phyloP scores from a whole-genome alignment of 805 yeast genomes.

The Wickerhamomyces subpelliculosus region DNA sequence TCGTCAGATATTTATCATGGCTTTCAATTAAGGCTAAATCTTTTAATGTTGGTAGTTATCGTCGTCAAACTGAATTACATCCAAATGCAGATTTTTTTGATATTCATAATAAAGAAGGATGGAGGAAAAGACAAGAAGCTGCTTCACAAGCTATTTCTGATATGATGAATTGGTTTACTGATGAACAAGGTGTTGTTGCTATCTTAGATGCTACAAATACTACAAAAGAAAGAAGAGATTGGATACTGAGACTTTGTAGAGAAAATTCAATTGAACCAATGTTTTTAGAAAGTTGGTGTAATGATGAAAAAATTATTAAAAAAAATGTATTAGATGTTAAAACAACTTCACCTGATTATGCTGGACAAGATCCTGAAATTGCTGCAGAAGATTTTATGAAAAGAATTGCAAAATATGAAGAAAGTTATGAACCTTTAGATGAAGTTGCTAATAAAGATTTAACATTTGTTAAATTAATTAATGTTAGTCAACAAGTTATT shows the following conservation, averaged over 20 bases:
- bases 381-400: conserved; percentile 68
- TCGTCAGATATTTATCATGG: conserved; percentile 91
- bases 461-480: conserved; percentile 82
- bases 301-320: conserved; percentile 69
- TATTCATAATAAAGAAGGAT: conserved; percentile 57
- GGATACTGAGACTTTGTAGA: conserved; percentile 54
- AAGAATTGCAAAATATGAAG: conserved; percentile 69
- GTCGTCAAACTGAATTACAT: conserved; percentile 57
- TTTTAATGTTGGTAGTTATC: conserved; percentile 83
- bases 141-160: conserved; percentile 67
- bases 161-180: conserved; percentile 80
- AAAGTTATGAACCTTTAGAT: conserved; percentile 71
- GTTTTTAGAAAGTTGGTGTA: conserved; percentile 89
- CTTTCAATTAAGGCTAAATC: conserved; percentile 78
- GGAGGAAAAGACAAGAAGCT: conserved; percentile 58
- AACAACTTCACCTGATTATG: conserved; percentile 79
- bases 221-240: conserved; percentile 61
- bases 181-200: conserved; percentile 82
- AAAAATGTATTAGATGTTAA: conserved; percentile 83
- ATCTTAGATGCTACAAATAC: conserved; percentile 92
- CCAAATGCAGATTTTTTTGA: conserved; percentile 78
- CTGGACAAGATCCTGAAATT: conserved; percentile 56
- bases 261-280: conserved; percentile 75
- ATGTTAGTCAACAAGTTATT: conserved; percentile 82
- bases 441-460: conserved; percentile 49